phyloP scores from a whole-genome alignment of 2,329 filamentous ascomycete genomes.

The Cytospora piceae region DNA sequence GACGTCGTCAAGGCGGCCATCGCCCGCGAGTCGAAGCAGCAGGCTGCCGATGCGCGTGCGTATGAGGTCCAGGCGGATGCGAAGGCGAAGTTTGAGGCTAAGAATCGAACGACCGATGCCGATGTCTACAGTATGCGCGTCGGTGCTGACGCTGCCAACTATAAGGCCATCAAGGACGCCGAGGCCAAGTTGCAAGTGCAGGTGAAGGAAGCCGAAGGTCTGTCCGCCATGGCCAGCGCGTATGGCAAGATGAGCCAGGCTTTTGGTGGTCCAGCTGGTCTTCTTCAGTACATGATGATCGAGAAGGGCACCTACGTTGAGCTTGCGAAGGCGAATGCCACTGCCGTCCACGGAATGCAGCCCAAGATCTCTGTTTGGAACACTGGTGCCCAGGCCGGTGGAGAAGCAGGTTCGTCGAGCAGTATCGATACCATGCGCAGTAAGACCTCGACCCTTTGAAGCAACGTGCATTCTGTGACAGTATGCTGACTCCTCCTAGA shows the following conservation, averaged over 20 bases:
- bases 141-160: constrained; percentile 47
- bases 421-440: constrained; percentile 69
- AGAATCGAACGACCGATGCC: constrained; percentile 54
- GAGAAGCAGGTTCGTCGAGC: constrained; percentile 40
- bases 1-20: constrained; percentile 81
- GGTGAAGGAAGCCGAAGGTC: constrained; percentile 76
- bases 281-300: constrained; percentile 87
- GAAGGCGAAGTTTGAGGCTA: constrained; percentile 49
- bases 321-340: constrained; percentile 77
- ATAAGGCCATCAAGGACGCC: constrained; percentile 50
- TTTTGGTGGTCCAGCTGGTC: constrained; percentile 75
- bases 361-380: constrained; percentile 94
- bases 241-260: constrained; percentile 73
- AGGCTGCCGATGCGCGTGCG: constrained; percentile 67
- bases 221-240: constrained; percentile 78
- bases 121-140: constrained; percentile 50
- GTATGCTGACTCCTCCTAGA: constrained; percentile 41
- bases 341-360: constrained; percentile 74
- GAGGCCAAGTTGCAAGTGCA: constrained; percentile 57
- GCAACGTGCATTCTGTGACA: neutral
- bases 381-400: constrained; percentile 62
- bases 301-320: constrained; percentile 78
- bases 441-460: neutral
- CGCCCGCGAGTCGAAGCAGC: constrained; percentile 67
- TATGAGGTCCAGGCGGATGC: constrained; percentile 69